Conservation (phyloP, 179 eudicot species). For the Kewa caespitosa region DNA sequence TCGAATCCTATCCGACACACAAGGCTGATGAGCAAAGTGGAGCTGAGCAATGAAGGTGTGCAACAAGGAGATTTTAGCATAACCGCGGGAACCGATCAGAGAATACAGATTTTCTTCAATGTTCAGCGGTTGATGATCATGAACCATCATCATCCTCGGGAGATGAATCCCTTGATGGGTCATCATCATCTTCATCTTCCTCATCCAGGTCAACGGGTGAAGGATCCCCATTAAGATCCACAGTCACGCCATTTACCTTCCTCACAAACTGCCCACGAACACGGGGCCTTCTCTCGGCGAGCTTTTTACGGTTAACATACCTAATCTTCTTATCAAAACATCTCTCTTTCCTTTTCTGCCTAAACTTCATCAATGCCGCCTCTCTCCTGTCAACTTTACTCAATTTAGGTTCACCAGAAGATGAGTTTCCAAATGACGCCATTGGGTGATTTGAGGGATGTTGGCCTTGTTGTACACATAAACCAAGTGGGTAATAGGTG, state of each 20-base stretch:
- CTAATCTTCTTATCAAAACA: conserved; percentile 94
- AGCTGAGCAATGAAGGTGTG: conserved; percentile 16
- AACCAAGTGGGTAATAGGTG: conserved; percentile 57
- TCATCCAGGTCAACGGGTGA: conserved; percentile 54
- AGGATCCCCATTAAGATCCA: conserved; percentile 87
- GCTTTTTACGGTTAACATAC: conserved; percentile 79
- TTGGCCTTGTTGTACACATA: conserved; percentile 69
- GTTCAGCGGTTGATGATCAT: conserved; percentile 18
- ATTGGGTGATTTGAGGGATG: conserved; percentile 58
- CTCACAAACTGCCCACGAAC: conserved; percentile 94
- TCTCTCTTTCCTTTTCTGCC: conserved; percentile 91
- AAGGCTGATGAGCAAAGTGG: conserved; percentile 4
- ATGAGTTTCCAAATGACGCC: conserved; percentile 52
- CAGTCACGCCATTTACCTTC: conserved; percentile 67
- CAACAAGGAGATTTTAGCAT: conserved; percentile 5
- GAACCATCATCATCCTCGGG: conserved; percentile 50
- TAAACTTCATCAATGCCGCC: conserved; percentile 84
- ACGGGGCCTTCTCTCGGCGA: conserved; percentile 92
- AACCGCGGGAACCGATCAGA: conserved; percentile 17
- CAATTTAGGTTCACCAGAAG: conserved; percentile 39
- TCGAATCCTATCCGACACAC: background rate
- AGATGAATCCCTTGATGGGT: conserved; percentile 40
- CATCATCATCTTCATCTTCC: conserved; percentile 70
- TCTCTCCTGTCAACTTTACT: conserved; percentile 79
- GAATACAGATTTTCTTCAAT: background rate